Percentiles rank a stretch among this genome's conserved stretches.
Evolutionary conservation across 2,329 filamentous ascomycete species (phyloP).

Genomic region (Aspergillus tamarii): DNA sequence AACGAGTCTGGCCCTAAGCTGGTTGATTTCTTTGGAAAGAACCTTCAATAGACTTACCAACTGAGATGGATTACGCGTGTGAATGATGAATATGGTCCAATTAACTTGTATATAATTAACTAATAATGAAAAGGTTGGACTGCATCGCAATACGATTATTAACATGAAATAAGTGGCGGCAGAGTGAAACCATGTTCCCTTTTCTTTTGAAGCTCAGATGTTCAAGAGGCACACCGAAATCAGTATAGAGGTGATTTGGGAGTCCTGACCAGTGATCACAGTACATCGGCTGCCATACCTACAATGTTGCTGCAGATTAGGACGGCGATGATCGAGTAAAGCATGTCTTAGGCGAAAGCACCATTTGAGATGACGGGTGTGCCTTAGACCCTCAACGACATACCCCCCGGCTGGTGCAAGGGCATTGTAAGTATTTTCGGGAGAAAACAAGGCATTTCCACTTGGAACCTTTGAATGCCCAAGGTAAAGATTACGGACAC

Average conservation of each 20-base stretch:
- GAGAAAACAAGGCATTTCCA: background rate
- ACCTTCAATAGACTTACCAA: background rate
- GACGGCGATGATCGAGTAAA: background rate
- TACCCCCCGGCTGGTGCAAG: background rate
- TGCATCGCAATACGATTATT: background rate
- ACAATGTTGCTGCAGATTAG: background rate
- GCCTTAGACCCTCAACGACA: background rate
- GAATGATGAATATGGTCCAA: no score
- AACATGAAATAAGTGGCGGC: background rate
- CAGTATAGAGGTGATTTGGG: background rate
- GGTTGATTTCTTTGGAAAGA: conserved; percentile 3
- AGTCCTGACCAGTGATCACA: no score
- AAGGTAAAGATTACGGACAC: background rate
- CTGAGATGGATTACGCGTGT: background rate
- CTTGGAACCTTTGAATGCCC: background rate
- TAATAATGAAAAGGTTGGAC: background rate
- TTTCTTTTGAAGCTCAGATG: background rate
- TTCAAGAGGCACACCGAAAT: background rate
- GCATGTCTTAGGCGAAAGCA: background rate
- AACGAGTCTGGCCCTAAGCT: conserved; percentile 22
- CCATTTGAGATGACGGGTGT: no score
- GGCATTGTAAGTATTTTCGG: background rate
- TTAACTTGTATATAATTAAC: background rate
- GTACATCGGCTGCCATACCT: background rate
- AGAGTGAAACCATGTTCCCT: background rate